Conservation (phyloP, 164 flowering plant genomes). For the Umbellularia californica region DNA sequence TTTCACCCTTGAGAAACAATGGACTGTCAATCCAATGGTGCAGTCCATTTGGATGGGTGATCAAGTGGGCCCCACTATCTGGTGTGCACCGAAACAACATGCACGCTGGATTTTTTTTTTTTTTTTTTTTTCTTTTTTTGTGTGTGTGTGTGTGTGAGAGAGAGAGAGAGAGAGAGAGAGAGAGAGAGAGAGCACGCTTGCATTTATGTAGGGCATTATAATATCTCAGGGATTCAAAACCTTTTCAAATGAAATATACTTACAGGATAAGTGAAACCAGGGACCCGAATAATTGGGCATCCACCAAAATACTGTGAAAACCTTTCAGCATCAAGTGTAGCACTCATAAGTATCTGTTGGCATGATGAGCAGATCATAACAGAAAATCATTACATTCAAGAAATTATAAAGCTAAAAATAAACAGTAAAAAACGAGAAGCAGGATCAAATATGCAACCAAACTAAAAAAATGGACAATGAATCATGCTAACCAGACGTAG, state of each 20-base stretch:
- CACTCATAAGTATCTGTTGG: constrained; percentile 91
- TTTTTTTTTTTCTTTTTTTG: no score
- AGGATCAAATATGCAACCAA: not conserved
- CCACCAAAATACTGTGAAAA: constrained; percentile 95
- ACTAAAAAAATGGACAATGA: not conserved
- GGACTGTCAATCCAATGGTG: no score
- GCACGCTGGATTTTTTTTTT: no score
- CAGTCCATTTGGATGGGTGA: no score
- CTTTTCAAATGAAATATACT: not conserved
- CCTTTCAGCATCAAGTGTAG: constrained; percentile 88
- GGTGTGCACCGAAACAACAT: no score
- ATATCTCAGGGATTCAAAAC: no score
- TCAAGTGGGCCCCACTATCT: no score
- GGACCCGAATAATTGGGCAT: constrained; percentile 87
- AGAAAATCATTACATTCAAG: not conserved
- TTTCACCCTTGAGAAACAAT: no score
- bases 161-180: no score
- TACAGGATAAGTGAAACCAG: constrained; percentile 98
- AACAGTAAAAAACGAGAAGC: not conserved
- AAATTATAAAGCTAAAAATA: not conserved
- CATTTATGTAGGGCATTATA: no score
- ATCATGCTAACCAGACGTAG: constrained; percentile 71
- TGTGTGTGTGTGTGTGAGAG: no score
- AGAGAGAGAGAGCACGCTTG: no score
- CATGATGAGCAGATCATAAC: constrained; percentile 2